Conservation (phyloP, 176 grass and related monocot genomes). For the Oryza longistaminata region DNA sequence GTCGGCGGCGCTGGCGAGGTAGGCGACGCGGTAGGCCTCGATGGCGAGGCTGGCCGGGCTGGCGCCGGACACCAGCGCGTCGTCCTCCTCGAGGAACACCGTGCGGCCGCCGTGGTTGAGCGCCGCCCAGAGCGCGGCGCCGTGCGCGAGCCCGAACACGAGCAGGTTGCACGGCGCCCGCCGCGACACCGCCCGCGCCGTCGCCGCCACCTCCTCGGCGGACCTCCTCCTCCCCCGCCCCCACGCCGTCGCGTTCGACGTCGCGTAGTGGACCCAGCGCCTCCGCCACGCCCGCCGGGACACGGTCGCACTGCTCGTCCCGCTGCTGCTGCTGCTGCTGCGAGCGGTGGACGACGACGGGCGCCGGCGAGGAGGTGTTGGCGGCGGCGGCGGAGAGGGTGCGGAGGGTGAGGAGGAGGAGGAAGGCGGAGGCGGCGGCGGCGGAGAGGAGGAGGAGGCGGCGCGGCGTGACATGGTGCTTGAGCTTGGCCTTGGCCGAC, state of each 20-base stretch:
- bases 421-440: slow-evolving; percentile 28
- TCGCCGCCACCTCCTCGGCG: slow-evolving; percentile 39
- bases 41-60: slow-evolving; percentile 27
- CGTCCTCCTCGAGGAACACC: slow-evolving; percentile 68
- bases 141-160: slow-evolving; percentile 64
- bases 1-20: slow-evolving; percentile 28
- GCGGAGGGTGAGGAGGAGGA: slow-evolving; percentile 51
- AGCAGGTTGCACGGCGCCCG: slow-evolving; percentile 70
- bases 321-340: neutral
- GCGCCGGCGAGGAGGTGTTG: neutral
- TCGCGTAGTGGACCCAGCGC: slow-evolving; percentile 62
- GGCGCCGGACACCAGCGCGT: slow-evolving; percentile 16
- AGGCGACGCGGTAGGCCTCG: slow-evolving; percentile 39
- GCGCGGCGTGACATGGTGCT: slow-evolving; percentile 55
- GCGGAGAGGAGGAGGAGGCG: slow-evolving; percentile 40
- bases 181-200: slow-evolving; percentile 42
- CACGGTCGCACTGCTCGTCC: slow-evolving; percentile 10
- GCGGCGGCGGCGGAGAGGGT: slow-evolving; percentile 22
- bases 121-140: slow-evolving; percentile 60
- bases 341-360: neutral
- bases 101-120: slow-evolving; percentile 84
- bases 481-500: slow-evolving; percentile 58
- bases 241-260: slow-evolving; percentile 43
- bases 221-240: slow-evolving; percentile 27
- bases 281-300: slow-evolving; percentile 36